phyloP scores from a whole-genome alignment of 106 monocot species.

The Acorus calamus region DNA sequence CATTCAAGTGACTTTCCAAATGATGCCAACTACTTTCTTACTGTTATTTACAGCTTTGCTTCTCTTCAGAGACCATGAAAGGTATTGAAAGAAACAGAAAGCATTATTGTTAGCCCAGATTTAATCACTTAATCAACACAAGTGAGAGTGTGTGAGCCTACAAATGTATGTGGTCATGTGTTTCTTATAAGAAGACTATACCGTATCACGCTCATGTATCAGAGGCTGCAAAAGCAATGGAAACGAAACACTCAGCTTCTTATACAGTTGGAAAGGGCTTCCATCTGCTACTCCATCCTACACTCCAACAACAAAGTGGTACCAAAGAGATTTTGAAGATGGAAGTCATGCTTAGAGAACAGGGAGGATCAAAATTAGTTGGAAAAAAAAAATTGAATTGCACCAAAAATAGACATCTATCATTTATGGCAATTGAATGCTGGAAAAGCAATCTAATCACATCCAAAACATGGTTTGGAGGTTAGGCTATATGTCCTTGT shows the following conservation, averaged over 20 bases:
- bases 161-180: too few relatives aligned
- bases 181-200: conserved; percentile 5
- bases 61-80: conserved; percentile 88
- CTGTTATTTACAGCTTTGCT: conserved; percentile 86
- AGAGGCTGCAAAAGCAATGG: conserved; percentile 86
- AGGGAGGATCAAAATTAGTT: background rate
- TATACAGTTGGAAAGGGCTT: conserved; percentile 63
- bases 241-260: conserved; percentile 60
- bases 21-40: conserved; percentile 63
- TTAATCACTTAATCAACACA: too few relatives aligned
- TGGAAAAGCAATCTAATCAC: too few relatives aligned
- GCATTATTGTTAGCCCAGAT: background rate
- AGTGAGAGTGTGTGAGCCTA: too few relatives aligned
- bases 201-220: conserved; percentile 83
- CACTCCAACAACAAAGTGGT: conserved; percentile 3
- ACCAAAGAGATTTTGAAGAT: too few relatives aligned
- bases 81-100: conserved; percentile 42
- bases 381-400: background rate
- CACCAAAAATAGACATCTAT: too few relatives aligned
- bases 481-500: too few relatives aligned
- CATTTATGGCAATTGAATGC: too few relatives aligned
- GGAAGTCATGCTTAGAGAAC: too few relatives aligned
- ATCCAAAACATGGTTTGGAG: too few relatives aligned
- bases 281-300: conserved; percentile 42
- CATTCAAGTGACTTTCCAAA: conserved; percentile 83